Base-by-base conservation (phyloP, 331 rosid species). In the Stylosanthes scabra region DNA sequence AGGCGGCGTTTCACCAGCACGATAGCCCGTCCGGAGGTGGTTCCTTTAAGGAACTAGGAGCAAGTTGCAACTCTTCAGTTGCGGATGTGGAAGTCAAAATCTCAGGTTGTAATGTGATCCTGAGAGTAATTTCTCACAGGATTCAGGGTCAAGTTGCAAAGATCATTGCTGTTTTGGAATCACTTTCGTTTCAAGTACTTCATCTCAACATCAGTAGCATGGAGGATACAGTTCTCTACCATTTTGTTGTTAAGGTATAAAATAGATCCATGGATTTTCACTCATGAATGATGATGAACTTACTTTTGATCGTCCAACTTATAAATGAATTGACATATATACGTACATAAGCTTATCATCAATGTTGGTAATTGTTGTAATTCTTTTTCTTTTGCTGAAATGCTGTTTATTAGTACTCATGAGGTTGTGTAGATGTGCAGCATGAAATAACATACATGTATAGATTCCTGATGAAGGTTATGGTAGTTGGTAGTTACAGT, bases 71-170 rank as follows among this genome's bases (percentile, higher is more conserved):
- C 84, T 95, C 99, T 49, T 83, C 96, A 0, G 81, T 86, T 13
- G 97, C 99, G 0, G 97, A 95, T 63, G 97, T 95, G 3, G 97
- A 95, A 69, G 97, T 93, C 8, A 91, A 90, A 85, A 90, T 95
- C 14, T 91, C 89, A 0, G 99, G 99, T 12, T 80, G 97, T 1
- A 91, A 90, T 46, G 97, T 91, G 60, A 59, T 84, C n/a, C 29
- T 95, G 83, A 90, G 83, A 73, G 84, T 91, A 7, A 87, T 95
- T 64, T 89, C 90, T 0, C 81, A 83, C 9, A 79, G 90, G 58
- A 78, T 83, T 45, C 83, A 84, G 0, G 96, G 97, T 62, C 99
- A 90, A 78, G 84, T 90, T 63, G 77, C 84, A 2, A 90, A 74
- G 84, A 86, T 95, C n/a, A 84, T 95, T 25, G 40, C 80, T 40